A percentile compares a stretch with the other conserved stretches of the same genome.
Evolutionary conservation across 371 early-diverging fungal species (phyloP).

Genomic region (Saksenaea oblongispora): DNA sequence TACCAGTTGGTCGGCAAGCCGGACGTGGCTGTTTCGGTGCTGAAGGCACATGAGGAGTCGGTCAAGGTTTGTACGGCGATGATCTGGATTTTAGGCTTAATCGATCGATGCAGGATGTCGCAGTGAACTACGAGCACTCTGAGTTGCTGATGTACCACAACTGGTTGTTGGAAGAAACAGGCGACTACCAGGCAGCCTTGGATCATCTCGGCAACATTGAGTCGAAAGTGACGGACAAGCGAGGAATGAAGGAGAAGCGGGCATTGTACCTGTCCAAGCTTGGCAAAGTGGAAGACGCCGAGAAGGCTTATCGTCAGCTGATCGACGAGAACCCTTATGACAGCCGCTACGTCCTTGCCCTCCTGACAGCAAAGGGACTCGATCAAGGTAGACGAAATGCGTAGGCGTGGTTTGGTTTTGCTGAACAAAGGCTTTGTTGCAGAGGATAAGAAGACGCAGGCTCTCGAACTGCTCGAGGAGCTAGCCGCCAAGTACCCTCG

Average conservation of each 20-base stretch:
- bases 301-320: constrained; percentile 70
- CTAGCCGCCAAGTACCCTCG: constrained; percentile 75
- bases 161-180: constrained; percentile 77
- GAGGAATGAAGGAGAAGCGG: constrained; percentile 73
- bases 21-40: constrained; percentile 73
- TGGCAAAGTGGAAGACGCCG: constrained; percentile 72
- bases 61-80: constrained; percentile 50
- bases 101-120: constrained; percentile 39
- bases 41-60: constrained; percentile 70
- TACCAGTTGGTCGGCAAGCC: constrained; percentile 81
- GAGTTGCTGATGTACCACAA: constrained; percentile 82
- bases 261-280: constrained; percentile 68
- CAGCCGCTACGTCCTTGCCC: constrained; percentile 67
- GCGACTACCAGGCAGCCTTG: constrained; percentile 74
- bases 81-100: too few relatives aligned
- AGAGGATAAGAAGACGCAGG: constrained; percentile 22
- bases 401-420: not conserved
- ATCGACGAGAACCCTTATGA: constrained; percentile 84
- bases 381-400: constrained; percentile 22
- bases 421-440: not conserved
- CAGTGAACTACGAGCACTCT: constrained; percentile 68
- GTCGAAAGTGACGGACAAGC: constrained; percentile 71
- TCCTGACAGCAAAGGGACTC: constrained; percentile 54
- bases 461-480: constrained; percentile 51
- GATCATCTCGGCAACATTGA: constrained; percentile 75